These are phyloP conservation scores for Rhodotorula graminis DNA, from an alignment of 768 basidiomycete species.

Conservation along the genomic window DNA sequence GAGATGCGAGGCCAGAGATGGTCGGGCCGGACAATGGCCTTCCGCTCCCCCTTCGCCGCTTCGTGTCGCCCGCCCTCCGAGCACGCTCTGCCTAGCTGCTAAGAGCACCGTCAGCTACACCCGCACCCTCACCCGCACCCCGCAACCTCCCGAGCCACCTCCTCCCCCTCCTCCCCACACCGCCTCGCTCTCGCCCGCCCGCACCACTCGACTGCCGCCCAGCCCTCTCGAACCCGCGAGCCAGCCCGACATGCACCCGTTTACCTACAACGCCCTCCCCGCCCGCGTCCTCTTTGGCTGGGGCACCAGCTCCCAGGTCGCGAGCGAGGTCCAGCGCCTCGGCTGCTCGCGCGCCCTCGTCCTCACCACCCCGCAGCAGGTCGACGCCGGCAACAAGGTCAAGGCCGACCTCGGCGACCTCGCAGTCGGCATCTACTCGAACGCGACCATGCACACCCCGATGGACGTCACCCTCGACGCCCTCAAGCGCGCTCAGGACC, in stretches of 20 bases:
- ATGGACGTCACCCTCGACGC: constrained; percentile 49
- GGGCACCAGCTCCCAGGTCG: constrained; percentile 47
- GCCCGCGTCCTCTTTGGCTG: constrained; percentile 50
- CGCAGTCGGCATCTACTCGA: constrained; percentile 48
- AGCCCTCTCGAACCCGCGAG: too few relatives aligned
- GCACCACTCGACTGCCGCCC: not conserved
- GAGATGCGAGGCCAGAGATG: too few relatives aligned
- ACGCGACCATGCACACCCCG: constrained; percentile 52
- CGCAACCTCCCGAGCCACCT: too few relatives aligned
- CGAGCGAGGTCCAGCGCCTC: constrained; percentile 45
- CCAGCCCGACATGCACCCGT: constrained; percentile 45
- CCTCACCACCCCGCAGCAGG: constrained; percentile 48
- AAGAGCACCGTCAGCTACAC: too few relatives aligned
- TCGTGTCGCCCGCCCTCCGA: too few relatives aligned
- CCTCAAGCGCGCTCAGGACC: constrained; percentile 40
- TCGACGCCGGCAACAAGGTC: constrained; percentile 42
- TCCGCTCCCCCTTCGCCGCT: too few relatives aligned
- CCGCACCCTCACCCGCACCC: too few relatives aligned
- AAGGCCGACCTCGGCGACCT: constrained; percentile 41
- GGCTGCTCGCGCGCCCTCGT: constrained; percentile 48
- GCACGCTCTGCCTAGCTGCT: too few relatives aligned
- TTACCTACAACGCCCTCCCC: constrained; percentile 50
- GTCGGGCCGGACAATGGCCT: too few relatives aligned
- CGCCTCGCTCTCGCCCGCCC: not conserved
- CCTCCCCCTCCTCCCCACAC: not conserved